A percentile compares a stretch with the other conserved stretches of the same genome.
phyloP scores from a whole-genome alignment of 1,284 basidiomycete genomes.

The Filobasidium uniguttulatum region DNA sequence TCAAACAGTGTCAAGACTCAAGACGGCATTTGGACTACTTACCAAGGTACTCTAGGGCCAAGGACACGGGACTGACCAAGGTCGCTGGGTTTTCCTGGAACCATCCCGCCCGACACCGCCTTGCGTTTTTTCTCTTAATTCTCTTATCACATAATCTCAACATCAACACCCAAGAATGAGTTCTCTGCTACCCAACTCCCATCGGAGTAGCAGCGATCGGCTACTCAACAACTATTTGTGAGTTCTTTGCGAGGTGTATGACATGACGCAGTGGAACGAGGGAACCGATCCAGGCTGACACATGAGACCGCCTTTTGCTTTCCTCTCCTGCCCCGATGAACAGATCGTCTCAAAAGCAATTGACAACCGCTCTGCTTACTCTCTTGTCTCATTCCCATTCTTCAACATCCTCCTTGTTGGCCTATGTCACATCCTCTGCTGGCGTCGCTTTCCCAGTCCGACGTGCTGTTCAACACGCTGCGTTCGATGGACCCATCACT shows the following conservation, averaged over 20 bases:
- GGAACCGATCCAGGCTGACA: neutral
- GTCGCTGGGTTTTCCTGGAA: too few species aligned
- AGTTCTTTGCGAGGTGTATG: slow-evolving; percentile 7
- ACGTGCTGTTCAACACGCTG: slow-evolving; percentile 33
- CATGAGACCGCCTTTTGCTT: slow-evolving; percentile 4
- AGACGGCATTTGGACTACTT: too few species aligned
- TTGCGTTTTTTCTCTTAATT: too few species aligned
- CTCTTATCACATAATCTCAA: too few species aligned
- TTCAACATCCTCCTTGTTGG: slow-evolving; percentile 35
- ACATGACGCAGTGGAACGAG: neutral
- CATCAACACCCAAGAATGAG: too few species aligned
- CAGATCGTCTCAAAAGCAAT: slow-evolving; percentile 34
- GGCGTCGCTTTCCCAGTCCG: slow-evolving; percentile 32
- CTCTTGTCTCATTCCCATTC: slow-evolving; percentile 37
- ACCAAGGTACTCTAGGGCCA: too few species aligned
- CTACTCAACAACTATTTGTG: slow-evolving; percentile 37
- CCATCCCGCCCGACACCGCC: too few species aligned
- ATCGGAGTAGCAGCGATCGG: slow-evolving; percentile 33
- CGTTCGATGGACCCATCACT: slow-evolving; percentile 31
- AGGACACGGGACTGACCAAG: too few species aligned
- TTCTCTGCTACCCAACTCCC: slow-evolving; percentile 30
- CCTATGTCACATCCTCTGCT: slow-evolving; percentile 36
- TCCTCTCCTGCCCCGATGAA: neutral
- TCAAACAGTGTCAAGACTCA: too few species aligned
- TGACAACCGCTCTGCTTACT: slow-evolving; percentile 32